A percentile compares a stretch with the other conserved stretches of the same genome.
Conservation (phyloP, 305 asterid genomes). For the Ajuga reptans region DNA sequence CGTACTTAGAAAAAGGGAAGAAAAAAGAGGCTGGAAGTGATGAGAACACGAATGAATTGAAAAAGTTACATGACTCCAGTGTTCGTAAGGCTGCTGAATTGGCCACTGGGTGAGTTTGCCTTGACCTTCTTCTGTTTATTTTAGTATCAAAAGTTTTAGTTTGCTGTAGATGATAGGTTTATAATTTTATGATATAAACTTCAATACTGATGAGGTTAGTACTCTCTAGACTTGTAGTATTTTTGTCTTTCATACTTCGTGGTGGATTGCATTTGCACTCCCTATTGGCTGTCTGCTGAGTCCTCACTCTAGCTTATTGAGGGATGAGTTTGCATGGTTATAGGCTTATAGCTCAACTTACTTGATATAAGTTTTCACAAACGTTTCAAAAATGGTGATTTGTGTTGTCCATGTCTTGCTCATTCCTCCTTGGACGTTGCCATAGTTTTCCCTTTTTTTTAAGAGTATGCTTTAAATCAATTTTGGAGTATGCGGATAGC, state of each 20-base stretch:
- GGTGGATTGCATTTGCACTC: not conserved
- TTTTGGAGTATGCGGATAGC: not conserved
- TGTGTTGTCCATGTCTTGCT: not conserved
- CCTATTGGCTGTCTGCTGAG: not conserved
- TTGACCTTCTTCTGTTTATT: constrained; percentile 11
- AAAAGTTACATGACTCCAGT: constrained; percentile 69
- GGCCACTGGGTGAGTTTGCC: constrained; percentile 71
- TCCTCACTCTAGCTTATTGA: constrained; percentile 2
- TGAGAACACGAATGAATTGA: constrained; percentile 50
- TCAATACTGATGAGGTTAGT: not conserved
- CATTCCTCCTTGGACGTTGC: not conserved
- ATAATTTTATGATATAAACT: not conserved
- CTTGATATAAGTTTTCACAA: not conserved
- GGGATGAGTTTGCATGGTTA: not conserved
- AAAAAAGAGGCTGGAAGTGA: constrained; percentile 54
- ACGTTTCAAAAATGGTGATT: not conserved
- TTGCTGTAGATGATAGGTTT: not conserved
- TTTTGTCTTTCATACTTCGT: not conserved
- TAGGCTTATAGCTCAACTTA: not conserved
- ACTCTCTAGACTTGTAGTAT: not conserved
- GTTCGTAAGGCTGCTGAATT: constrained; percentile 90
- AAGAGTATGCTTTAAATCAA: too few species aligned
- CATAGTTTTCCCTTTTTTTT: not conserved
- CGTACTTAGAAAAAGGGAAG: constrained; percentile 74
- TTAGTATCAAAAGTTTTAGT: not conserved